Evolutionary conservation across 2,329 filamentous ascomycete species (phyloP).

Genomic region (Phyllosticta citriasiana): DNA sequence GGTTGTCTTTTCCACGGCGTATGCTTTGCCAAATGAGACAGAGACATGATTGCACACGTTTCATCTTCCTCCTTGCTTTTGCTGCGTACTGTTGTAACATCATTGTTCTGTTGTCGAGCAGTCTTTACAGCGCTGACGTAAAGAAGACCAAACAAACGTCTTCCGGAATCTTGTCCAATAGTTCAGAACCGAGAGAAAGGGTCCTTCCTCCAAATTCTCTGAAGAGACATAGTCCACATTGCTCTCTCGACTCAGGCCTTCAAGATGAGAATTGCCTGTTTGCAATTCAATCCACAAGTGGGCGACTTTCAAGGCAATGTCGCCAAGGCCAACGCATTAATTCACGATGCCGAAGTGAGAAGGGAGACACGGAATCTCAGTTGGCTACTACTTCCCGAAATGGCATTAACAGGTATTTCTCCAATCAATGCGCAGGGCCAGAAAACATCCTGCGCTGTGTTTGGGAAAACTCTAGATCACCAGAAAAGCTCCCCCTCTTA

Average conservation of each 20-base stretch:
- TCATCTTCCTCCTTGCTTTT: too few species aligned
- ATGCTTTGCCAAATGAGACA: too few species aligned
- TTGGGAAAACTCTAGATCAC: background rate
- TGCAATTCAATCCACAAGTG: constrained; percentile 64
- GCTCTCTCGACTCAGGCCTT: background rate
- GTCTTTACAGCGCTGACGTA: too few species aligned
- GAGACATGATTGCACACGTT: too few species aligned
- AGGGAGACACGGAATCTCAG: constrained; percentile 43
- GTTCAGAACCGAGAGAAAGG: background rate
- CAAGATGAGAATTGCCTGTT: constrained; percentile 57
- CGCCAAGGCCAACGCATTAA: constrained; percentile 53
- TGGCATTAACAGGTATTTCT: constrained; percentile 58
- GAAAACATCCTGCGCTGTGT: background rate
- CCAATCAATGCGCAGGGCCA: background rate
- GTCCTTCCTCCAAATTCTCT: background rate
- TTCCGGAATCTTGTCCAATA: background rate
- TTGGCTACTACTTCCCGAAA: constrained; percentile 63
- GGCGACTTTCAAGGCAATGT: constrained; percentile 63
- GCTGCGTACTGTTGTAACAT: too few species aligned
- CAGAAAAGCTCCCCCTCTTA: background rate
- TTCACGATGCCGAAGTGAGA: constrained; percentile 38
- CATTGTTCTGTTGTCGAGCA: too few species aligned
- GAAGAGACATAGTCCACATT: background rate
- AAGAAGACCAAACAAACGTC: too few species aligned
- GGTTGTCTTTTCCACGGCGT: too few species aligned